Evolutionary conservation across 2,329 filamentous ascomycete genomes (phyloP), one percentile per base, ranked within the genome.

Genomic region (Lecanosticta acicola): DNA sequence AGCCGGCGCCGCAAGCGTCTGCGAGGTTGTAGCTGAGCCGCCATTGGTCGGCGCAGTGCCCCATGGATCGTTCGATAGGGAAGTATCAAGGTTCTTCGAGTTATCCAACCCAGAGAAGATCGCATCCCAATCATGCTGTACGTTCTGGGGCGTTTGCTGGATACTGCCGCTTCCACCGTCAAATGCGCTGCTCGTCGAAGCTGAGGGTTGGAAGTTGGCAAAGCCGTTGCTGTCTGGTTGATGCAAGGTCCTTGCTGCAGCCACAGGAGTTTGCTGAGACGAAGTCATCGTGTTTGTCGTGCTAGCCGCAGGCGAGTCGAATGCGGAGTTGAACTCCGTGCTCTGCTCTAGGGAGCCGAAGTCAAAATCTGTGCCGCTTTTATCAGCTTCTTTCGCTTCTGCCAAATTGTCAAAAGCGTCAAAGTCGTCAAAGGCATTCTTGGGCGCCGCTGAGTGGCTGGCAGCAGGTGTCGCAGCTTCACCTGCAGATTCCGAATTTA

Each of bases 81-180:
- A 57, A 13, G 48, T 66, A 57, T 55, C 60, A 10, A 63, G 45
- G 9, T 50, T 48, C 33, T 61, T 62, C n/a, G 52, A 57, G 45
- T 51, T 77, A 57, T 91, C 85, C 5, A 94, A 72, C 19, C 84
- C 83, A 1, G 87, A 85, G 69, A 97, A 97, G 45, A 97, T 87
- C 32, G 88, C 85, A 61, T 97, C 91, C 93, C 93, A 97, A 65
- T 97, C 91, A 57, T 94, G 85, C 26, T 71, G 66, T 1, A 67
- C 63, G 18, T 66, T 62, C 63, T 39, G 66, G 62, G 48, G 69
- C 63, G 37, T 66, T 62, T 43, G 71, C 63, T 44, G 69, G 36
- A 52, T 50, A 41, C 52, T 59, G 18, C 33, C 46, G 35, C 34
- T 35, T 7, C 39, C 46, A 34, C 33, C 41, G 35, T 29, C 29